These are phyloP conservation scores for Neoarthrinium moseri DNA, from an alignment of 2,329 filamentous ascomycete species.

Conservation along the genomic window DNA sequence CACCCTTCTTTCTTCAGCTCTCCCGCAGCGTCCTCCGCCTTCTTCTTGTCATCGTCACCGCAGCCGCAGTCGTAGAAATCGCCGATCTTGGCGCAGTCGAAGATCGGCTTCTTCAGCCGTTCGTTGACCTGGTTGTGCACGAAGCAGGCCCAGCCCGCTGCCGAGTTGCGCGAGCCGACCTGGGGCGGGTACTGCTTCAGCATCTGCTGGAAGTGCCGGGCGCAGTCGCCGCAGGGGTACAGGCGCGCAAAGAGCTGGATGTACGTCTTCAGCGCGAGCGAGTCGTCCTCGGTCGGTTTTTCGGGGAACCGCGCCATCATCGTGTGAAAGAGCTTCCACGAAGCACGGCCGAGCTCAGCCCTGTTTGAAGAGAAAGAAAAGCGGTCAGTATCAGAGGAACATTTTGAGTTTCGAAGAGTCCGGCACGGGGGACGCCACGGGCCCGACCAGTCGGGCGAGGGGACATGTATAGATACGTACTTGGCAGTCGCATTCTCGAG, in stretches of 20 bases:
- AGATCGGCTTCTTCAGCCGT: conserved; percentile 58
- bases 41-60: conserved; percentile 59
- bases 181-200: conserved; percentile 64
- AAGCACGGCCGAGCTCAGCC: conserved; percentile 64
- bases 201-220: conserved; percentile 63
- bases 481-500: conserved; percentile 81
- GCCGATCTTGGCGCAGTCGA: conserved; percentile 66
- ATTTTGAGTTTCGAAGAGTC: neutral
- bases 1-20: conserved; percentile 24
- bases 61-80: conserved; percentile 73
- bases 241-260: conserved; percentile 66
- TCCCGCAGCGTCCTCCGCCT: conserved; percentile 26
- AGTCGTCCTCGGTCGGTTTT: conserved; percentile 60
- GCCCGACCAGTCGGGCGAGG: neutral
- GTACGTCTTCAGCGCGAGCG: conserved; percentile 61
- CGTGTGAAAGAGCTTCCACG: conserved; percentile 70
- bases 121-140: conserved; percentile 68
- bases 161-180: conserved; percentile 60
- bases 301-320: conserved; percentile 71
- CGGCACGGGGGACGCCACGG: neutral
- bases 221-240: conserved; percentile 71
- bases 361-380: conserved; percentile 27
- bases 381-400: neutral
- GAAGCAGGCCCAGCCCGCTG: conserved; percentile 67
- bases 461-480: conserved; percentile 37